Evolutionary conservation across 116 monocot species (phyloP).

Genomic region (Papilionanthe hybrid): DNA sequence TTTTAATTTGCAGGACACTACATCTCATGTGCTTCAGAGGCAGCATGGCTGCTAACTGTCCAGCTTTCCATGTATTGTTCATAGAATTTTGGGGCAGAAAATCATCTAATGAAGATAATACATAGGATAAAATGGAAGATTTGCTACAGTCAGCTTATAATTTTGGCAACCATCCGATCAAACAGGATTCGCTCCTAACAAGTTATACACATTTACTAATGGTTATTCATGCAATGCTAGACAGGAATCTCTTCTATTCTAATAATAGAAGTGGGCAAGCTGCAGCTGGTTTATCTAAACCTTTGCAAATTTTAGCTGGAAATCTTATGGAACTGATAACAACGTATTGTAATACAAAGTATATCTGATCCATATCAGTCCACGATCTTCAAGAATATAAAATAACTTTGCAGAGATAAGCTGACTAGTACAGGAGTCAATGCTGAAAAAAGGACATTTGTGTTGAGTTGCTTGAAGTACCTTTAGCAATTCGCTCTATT

Average conservation of each 20-base stretch:
- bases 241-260: not conserved
- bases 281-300: not conserved
- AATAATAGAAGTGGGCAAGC: not conserved
- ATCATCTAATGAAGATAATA: no score
- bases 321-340: not conserved
- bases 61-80: no score
- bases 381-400: not conserved
- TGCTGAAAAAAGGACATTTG: not conserved
- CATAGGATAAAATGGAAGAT: no score
- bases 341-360: not conserved
- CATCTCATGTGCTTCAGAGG: no score
- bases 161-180: no score
- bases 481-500: slow-evolving; percentile 78
- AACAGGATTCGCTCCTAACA: no score
- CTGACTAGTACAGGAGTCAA: not conserved
- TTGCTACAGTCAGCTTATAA: no score
- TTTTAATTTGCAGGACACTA: no score
- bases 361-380: not conserved
- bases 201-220: no score
- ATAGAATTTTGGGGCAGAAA: no score
- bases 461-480: slow-evolving; percentile 23
- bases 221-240: not conserved
- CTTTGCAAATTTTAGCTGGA: not conserved
- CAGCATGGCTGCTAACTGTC: no score
- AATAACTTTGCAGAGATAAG: not conserved